Evolutionary conservation across 1,284 basidiomycete species (phyloP).

Genomic region (Melanopsichium pennsylvanicum): DNA sequence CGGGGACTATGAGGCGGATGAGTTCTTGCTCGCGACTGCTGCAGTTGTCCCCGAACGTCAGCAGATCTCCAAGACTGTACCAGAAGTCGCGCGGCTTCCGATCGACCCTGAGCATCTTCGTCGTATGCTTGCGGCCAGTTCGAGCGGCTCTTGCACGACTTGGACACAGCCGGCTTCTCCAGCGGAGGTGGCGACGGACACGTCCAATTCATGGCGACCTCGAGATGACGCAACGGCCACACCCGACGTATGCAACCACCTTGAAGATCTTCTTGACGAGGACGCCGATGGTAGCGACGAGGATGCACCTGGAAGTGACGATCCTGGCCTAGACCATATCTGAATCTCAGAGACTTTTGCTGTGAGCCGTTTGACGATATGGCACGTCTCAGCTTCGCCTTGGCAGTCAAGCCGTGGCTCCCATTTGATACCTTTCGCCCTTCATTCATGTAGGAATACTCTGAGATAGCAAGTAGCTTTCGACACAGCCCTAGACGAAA

Average conservation of each 20-base stretch:
- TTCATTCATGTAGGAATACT: no score
- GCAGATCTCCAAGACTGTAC: not conserved
- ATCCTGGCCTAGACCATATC: conserved; percentile 29
- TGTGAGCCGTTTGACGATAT: no score
- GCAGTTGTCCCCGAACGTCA: not conserved
- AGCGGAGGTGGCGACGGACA: not conserved
- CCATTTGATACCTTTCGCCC: no score
- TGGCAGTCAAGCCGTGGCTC: no score
- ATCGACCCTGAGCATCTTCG: conserved; percentile 21
- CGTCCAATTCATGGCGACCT: conserved; percentile 4
- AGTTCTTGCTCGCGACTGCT: not conserved
- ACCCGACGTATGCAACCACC: conserved; percentile 7
- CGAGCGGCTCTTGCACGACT: not conserved
- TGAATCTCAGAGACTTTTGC: no score
- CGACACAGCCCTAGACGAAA: no score
- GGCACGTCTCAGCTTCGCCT: no score
- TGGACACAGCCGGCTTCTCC: not conserved
- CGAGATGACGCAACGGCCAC: conserved; percentile 7
- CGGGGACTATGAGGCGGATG: conserved; percentile 30
- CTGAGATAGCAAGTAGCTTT: no score
- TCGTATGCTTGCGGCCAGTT: conserved; percentile 25
- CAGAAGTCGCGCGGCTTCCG: conserved; percentile 15
- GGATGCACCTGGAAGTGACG: conserved; percentile 45
- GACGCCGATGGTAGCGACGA: conserved; percentile 46
- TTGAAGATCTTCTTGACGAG: conserved; percentile 21